A percentile compares a stretch with the other conserved stretches of the same genome.
Conservation (phyloP, 129 eudicot genomes). For the Flaveria linearis region DNA sequence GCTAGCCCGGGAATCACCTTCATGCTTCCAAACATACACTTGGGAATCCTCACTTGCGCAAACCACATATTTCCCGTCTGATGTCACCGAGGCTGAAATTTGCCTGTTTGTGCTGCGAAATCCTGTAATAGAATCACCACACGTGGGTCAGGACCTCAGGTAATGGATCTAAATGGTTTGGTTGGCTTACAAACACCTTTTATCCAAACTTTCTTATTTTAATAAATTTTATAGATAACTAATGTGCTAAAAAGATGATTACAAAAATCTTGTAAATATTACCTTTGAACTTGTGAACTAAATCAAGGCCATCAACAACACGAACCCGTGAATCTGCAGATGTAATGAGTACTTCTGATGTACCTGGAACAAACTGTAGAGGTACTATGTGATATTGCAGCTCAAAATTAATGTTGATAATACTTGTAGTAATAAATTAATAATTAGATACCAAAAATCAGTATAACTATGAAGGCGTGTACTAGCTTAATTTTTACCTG, state of each 20-base stretch:
- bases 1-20: conserved; percentile 72
- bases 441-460: neutral
- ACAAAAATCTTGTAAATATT: conserved; percentile 1
- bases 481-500: conserved; percentile 51
- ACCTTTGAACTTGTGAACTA: conserved; percentile 96
- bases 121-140: conserved; percentile 47
- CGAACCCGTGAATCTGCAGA: conserved; percentile 97
- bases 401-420: conserved; percentile 5
- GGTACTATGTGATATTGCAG: conserved; percentile 17
- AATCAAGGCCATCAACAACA: conserved; percentile 80
- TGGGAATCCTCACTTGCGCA: conserved; percentile 96
- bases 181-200: neutral
- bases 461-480: neutral
- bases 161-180: neutral
- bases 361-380: conserved; percentile 93
- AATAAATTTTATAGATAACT: neutral
- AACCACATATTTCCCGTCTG: conserved; percentile 77
- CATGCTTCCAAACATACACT: conserved; percentile 92
- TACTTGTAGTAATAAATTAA: neutral
- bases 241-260: neutral
- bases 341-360: conserved; percentile 85
- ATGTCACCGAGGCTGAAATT: conserved; percentile 85
- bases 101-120: conserved; percentile 87
- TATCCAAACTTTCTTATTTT: neutral
- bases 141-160: neutral